phyloP scores from a whole-genome alignment of 768 basidiomycete species.

The Saitozyma podzolica region DNA sequence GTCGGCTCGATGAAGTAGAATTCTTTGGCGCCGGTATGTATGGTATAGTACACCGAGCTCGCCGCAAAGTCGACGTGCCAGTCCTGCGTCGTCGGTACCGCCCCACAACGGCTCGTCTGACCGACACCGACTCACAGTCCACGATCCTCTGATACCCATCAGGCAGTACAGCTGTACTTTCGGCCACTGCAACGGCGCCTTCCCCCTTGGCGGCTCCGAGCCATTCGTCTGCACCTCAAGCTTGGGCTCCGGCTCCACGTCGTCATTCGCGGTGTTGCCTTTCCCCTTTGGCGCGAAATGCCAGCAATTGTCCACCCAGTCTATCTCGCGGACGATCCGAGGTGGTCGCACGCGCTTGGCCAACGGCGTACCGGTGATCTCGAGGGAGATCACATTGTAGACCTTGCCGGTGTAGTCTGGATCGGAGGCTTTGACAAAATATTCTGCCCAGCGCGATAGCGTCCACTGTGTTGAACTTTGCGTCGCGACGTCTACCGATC shows the following conservation, averaged over 20 bases:
- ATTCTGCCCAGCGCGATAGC: constrained; percentile 83
- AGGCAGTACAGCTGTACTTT: constrained; percentile 96
- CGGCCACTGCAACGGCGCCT: constrained; percentile 55
- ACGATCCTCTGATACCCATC: constrained; percentile 90
- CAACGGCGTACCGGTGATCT: constrained; percentile 82
- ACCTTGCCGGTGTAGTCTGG: constrained; percentile 64
- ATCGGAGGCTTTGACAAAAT: constrained; percentile 55
- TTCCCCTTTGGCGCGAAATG: constrained; percentile 58
- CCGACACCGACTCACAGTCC: constrained; percentile 69
- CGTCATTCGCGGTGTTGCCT: constrained; percentile 5
- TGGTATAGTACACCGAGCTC: constrained; percentile 95
- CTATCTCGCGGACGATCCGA: constrained; percentile 72
- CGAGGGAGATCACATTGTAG: constrained; percentile 91
- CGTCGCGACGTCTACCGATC: constrained; percentile 69
- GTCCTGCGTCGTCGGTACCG: constrained; percentile 61
- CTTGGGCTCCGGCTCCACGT: no score
- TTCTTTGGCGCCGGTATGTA: constrained; percentile 79
- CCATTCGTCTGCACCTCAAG: background rate
- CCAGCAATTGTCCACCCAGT: constrained; percentile 98
- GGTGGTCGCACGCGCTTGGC: constrained; percentile 80
- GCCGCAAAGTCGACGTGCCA: constrained; percentile 99
- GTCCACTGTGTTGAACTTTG: constrained; percentile 88
- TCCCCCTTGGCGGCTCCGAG: constrained; percentile 10
- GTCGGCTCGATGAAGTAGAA: constrained; percentile 97
- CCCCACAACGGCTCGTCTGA: background rate